A percentile compares a stretch with the other conserved stretches of the same genome.
Conservation (phyloP, 2,329 filamentous ascomycete species). For the Alternaria brassicae region DNA sequence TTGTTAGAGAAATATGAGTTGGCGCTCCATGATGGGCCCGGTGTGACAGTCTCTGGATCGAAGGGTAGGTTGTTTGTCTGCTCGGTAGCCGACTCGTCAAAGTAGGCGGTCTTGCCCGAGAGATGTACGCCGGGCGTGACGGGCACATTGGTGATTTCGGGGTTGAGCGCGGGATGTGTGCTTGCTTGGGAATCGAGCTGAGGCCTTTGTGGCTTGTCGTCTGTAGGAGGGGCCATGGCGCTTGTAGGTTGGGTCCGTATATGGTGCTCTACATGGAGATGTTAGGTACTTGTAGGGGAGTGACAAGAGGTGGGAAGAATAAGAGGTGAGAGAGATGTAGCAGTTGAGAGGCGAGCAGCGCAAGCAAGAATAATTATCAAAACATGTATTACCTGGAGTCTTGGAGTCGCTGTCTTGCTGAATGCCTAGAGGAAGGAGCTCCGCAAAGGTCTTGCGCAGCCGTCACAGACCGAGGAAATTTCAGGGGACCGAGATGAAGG, state of each 20-base stretch:
- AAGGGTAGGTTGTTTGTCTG: constrained; percentile 34
- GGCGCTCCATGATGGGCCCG: constrained; percentile 47
- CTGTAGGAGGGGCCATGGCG: constrained; percentile 39
- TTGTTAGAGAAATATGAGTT: constrained; percentile 47
- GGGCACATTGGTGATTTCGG: constrained; percentile 49
- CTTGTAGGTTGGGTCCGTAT: constrained; percentile 12
- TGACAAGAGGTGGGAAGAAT: no score
- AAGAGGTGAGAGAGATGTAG: neutral
- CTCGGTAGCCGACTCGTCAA: constrained; percentile 31
- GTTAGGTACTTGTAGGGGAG: constrained; percentile 19
- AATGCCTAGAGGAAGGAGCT: constrained; percentile 17
- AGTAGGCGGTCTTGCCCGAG: constrained; percentile 49
- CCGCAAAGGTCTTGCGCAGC: constrained; percentile 9
- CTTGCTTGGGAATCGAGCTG: constrained; percentile 36
- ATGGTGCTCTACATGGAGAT: constrained; percentile 33
- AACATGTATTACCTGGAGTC: constrained; percentile 16
- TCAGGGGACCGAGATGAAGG: neutral
- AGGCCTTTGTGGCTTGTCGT: constrained; percentile 22
- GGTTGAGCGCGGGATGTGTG: constrained; percentile 51
- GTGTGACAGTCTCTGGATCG: constrained; percentile 39
- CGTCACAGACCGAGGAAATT: constrained; percentile 10
- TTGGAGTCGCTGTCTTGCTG: neutral
- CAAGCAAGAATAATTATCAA: neutral
- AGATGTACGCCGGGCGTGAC: constrained; percentile 54
- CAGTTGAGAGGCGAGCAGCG: neutral